Evolutionary conservation across 306 rosid species (phyloP).

Genomic region (Crotalaria pallida): DNA sequence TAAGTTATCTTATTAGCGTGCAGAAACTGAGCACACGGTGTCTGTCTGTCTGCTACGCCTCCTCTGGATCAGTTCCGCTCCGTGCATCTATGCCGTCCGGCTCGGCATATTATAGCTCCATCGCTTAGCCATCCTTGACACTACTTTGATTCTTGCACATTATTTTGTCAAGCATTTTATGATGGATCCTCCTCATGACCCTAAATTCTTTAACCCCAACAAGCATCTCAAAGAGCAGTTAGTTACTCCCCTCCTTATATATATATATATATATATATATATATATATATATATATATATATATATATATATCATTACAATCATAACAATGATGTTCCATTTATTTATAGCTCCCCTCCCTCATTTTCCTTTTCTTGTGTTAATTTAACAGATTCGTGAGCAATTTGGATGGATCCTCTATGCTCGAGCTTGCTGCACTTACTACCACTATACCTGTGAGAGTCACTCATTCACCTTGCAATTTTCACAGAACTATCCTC

Average conservation of each 20-base stretch:
- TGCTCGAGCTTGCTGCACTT: slow-evolving; percentile 50
- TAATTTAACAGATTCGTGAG: slow-evolving; percentile 25
- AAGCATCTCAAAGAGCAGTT: slow-evolving; percentile 86
- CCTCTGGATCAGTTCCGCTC: too few species aligned
- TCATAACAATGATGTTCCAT: background rate
- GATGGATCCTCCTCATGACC: slow-evolving; percentile 52
- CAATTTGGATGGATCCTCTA: slow-evolving; percentile 40
- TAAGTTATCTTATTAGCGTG: too few species aligned
- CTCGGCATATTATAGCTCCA: too few species aligned
- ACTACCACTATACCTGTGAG: slow-evolving; percentile 35
- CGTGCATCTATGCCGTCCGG: too few species aligned
- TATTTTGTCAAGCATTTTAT: background rate
- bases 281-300: too few species aligned
- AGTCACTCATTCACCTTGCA: background rate
- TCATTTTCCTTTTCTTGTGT: background rate
- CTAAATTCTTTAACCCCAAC: slow-evolving; percentile 46
- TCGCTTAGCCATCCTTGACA: too few species aligned
- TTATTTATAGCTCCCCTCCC: background rate
- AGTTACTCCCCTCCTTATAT: background rate
- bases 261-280: too few species aligned
- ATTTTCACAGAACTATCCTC: background rate
- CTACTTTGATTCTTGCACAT: too few species aligned
- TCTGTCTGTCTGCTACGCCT: too few species aligned
- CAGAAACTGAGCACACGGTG: too few species aligned
- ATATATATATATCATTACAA: background rate